These are phyloP conservation scores for Prunus persica DNA, from an alignment of 306 rosid genomes.

Conservation along the genomic window Prunus_persica_NCBIv2 NC_034013.1:16972501-16973000, in stretches of 20 bases:
- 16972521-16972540: conserved; percentile 90
- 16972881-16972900: conserved; percentile 74
- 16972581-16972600: conserved; percentile 82
- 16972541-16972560: conserved; percentile 66
- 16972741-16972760: conserved; percentile 72
- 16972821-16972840: conserved; percentile 76
- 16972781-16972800: conserved; percentile 74
- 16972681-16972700: conserved; percentile 87
- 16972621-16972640: conserved; percentile 73
- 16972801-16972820: conserved; percentile 76
- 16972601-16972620: conserved; percentile 77
- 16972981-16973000: conserved; percentile 71
- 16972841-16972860: conserved; percentile 64
- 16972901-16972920: conserved; percentile 51
- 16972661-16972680: conserved; percentile 83
- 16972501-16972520: conserved; percentile 90
- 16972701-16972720: conserved; percentile 70
- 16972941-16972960: conserved; percentile 90
- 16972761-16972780: conserved; percentile 83
- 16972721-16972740: conserved; percentile 65
- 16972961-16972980: conserved; percentile 84
- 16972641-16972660: conserved; percentile 63
- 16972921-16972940: conserved; percentile 64
- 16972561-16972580: conserved; percentile 80
- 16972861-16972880: conserved; percentile 62